Percentiles rank a stretch among this genome's conserved stretches.
These are phyloP conservation scores for Dendrostoma leiphaemia DNA, from an alignment of 2,329 filamentous ascomycete genomes.

Conservation along the genomic window DNA sequence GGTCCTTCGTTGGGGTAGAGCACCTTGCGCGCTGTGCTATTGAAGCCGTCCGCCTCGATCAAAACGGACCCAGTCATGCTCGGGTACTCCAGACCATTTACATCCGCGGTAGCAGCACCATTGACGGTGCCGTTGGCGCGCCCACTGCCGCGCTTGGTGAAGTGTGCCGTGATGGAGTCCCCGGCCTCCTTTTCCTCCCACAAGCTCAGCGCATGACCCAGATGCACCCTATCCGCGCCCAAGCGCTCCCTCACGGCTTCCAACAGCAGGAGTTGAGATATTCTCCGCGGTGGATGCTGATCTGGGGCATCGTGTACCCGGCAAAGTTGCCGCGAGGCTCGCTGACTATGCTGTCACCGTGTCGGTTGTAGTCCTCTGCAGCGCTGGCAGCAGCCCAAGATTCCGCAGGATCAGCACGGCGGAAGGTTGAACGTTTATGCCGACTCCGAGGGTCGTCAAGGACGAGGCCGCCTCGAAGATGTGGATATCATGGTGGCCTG, in stretches of 20 bases:
- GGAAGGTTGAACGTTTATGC: slow-evolving; percentile 45
- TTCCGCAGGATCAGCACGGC: slow-evolving; percentile 43
- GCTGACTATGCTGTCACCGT: slow-evolving; percentile 40
- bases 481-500: slow-evolving; percentile 36
- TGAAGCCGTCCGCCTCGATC: slow-evolving; percentile 43
- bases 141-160: slow-evolving; percentile 25
- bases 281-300: slow-evolving; percentile 43
- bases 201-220: slow-evolving; percentile 34
- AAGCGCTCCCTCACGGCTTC: slow-evolving; percentile 39
- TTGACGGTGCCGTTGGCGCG: background rate
- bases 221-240: slow-evolving; percentile 34
- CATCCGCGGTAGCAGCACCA: background rate
- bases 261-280: slow-evolving; percentile 42
- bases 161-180: slow-evolving; percentile 34
- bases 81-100: slow-evolving; percentile 26
- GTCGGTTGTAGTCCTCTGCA: slow-evolving; percentile 40
- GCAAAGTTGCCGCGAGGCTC: slow-evolving; percentile 39
- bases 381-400: slow-evolving; percentile 36
- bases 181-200: slow-evolving; percentile 33
- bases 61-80: slow-evolving; percentile 32
- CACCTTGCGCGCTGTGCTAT: slow-evolving; percentile 37
- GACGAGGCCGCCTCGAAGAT: slow-evolving; percentile 40
- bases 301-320: slow-evolving; percentile 41
- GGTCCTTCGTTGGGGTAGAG: slow-evolving; percentile 43
- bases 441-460: slow-evolving; percentile 42